A percentile compares a stretch with the other conserved stretches of the same genome.
Conservation (phyloP, 306 rosid species). For the Pterocarpus macrocarpus region DNA sequence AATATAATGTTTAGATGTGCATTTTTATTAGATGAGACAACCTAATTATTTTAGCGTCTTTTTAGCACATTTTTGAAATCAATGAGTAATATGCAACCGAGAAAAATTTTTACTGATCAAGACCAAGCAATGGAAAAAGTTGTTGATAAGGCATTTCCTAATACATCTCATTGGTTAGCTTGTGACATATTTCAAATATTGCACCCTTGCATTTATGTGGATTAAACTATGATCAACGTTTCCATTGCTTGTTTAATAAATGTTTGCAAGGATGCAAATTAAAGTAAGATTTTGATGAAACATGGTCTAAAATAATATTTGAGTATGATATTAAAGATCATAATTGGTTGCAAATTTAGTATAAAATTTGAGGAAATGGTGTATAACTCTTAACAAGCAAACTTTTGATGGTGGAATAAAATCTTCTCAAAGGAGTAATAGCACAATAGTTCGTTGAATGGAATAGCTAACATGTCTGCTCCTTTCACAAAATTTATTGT, state of each 20-base stretch:
- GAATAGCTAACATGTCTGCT: neutral
- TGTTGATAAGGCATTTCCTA: neutral
- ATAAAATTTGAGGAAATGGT: neutral
- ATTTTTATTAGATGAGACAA: no score
- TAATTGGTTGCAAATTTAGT: neutral
- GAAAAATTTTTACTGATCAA: no score
- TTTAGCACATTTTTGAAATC: no score
- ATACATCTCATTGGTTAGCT: no score
- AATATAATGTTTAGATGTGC: no score
- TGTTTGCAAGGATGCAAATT: neutral
- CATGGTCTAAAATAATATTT: neutral
- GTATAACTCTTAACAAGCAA: no score
- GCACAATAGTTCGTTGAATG: neutral
- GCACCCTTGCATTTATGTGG: neutral
- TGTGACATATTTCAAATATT: no score
- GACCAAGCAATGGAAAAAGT: no score
- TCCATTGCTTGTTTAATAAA: neutral
- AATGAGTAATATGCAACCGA: no score
- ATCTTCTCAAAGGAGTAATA: neutral
- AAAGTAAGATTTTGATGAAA: neutral
- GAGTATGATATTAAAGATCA: neutral
- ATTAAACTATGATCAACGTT: neutral
- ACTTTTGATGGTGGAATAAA: neutral
- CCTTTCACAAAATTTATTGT: neutral
- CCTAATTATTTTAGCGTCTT: no score